A percentile compares a stretch with the other conserved stretches of the same genome.
Conservation (phyloP, 1,284 basidiomycete genomes). For the Pseudozyma sp. region DNA sequence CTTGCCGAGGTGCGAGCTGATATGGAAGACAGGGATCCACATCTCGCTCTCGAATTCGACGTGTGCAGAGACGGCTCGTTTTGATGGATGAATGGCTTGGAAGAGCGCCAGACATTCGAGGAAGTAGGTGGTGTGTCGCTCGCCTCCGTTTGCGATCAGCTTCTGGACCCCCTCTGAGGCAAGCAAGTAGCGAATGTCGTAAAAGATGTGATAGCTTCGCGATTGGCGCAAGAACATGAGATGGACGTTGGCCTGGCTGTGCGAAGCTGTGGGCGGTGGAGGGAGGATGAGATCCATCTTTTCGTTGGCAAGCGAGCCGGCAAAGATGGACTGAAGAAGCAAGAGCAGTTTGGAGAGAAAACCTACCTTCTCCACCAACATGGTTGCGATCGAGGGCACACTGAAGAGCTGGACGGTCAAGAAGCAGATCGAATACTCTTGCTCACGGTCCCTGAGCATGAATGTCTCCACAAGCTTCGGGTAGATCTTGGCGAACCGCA, state of each 20-base stretch:
- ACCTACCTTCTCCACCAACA: slow-evolving; percentile 55
- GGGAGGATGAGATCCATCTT: slow-evolving; percentile 51
- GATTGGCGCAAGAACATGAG: slow-evolving; percentile 54
- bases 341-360: slow-evolving; percentile 57
- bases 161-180: slow-evolving; percentile 62
- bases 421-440: slow-evolving; percentile 66
- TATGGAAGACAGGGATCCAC: slow-evolving; percentile 66
- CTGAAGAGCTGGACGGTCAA: slow-evolving; percentile 68
- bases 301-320: slow-evolving; percentile 39
- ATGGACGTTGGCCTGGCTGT: slow-evolving; percentile 54
- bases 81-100: slow-evolving; percentile 63
- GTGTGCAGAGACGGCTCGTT: slow-evolving; percentile 58
- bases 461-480: slow-evolving; percentile 65
- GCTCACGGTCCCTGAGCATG: slow-evolving; percentile 66
- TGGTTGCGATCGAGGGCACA: slow-evolving; percentile 64
- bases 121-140: slow-evolving; percentile 46
- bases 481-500: slow-evolving; percentile 62
- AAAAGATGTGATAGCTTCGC: slow-evolving; percentile 65
- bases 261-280: slow-evolving; percentile 33
- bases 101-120: slow-evolving; percentile 63
- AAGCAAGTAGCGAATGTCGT: slow-evolving; percentile 66
- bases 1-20: slow-evolving; percentile 63
- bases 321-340: slow-evolving; percentile 64
- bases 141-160: slow-evolving; percentile 45
- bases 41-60: slow-evolving; percentile 68